Base-by-base conservation (phyloP, 1,284 basidiomycete species). In the Microbotryum scabiosae region DNA sequence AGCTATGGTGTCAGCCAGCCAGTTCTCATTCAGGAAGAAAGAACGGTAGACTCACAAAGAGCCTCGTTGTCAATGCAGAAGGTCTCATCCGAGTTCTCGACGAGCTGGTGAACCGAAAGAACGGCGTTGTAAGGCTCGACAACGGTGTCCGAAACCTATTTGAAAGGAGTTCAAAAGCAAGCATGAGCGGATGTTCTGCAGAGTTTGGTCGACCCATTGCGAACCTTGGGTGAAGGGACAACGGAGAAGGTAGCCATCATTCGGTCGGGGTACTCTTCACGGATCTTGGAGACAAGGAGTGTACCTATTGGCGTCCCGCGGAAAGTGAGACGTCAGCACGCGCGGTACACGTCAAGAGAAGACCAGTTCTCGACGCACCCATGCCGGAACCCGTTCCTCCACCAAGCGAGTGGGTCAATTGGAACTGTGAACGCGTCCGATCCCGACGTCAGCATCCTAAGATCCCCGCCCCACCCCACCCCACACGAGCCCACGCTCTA, bases 61-160 rank as follows among this genome's bases (percentile, higher is more conserved):
- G 94, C 94, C 78, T 97, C 93, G 77, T 97, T 97, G 77, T 97
- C 94, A 72, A 82, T 81, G 75, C 81, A 82, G 78, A 82, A 83
- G 36, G 82, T 82, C 61, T 80, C 78, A 75, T 82, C 81, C 44
- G 80, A 80, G 79, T 83, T 82, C 75, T 82, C 82, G 55, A 83
- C 82, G 57, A 83, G 78, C 74, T 82, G 81, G 74, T 82, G 81
- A 49, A 82, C 78, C 20, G 81, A 82, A 32, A 82, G 78, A 43
- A 80, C 81, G 50, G 81, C 81, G 75, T 83, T 82, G 80, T 82
- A 83, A 44, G 82, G 82, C 77, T 82, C 81, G 62, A 82, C 81
- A 66, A 83, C 81, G 16, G 62, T 65, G 57, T 59, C 54, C 57
- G 75, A 67, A 21, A 79, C 80, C 78, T 83, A 12, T 41, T 18